Percentiles rank a stretch among this genome's conserved stretches.
These are phyloP conservation scores for Lichtheimia corymbifera DNA, from an alignment of 371 early-diverging fungal species.

Conservation along the genomic window DNA sequence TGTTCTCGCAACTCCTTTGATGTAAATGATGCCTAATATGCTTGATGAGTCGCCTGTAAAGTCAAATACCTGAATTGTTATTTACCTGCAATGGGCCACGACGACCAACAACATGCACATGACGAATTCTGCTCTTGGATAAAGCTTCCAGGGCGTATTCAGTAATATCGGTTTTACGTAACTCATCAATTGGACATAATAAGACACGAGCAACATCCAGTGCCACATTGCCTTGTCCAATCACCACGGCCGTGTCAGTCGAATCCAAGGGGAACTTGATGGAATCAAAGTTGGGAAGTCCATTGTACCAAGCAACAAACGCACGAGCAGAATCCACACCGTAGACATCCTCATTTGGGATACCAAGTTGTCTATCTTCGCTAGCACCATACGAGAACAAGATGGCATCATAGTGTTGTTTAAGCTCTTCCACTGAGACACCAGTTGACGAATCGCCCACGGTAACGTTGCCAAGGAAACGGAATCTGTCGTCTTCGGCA, in stretches of 20 bases:
- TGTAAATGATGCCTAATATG: conserved; percentile 79
- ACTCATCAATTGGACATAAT: conserved; percentile 70
- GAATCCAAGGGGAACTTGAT: conserved; percentile 63
- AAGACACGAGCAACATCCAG: conserved; percentile 93
- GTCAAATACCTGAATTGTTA: background rate
- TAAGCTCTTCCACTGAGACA: conserved; percentile 60
- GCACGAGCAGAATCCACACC: conserved; percentile 80
- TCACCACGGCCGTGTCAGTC: conserved; percentile 76
- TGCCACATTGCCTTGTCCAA: conserved; percentile 98
- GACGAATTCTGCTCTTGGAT: conserved; percentile 66
- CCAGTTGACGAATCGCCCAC: conserved; percentile 43
- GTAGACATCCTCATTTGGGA: conserved; percentile 63
- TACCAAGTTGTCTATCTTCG: conserved; percentile 70
- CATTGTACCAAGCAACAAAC: conserved; percentile 97
- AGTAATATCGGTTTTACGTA: conserved; percentile 88
- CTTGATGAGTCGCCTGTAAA: too few relatives aligned
- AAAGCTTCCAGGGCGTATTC: conserved; percentile 75
- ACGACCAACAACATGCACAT: conserved; percentile 88
- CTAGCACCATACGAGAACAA: conserved; percentile 90
- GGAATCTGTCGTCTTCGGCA: conserved; percentile 68
- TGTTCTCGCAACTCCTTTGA: conserved; percentile 96
- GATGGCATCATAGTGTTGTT: conserved; percentile 73
- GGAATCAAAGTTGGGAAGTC: conserved; percentile 67
- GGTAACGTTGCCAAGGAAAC: conserved; percentile 81
- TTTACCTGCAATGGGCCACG: conserved; percentile 90